Evolutionary conservation across 139 green algal genomes (phyloP).

Genomic region (Micractinium conductrix): DNA sequence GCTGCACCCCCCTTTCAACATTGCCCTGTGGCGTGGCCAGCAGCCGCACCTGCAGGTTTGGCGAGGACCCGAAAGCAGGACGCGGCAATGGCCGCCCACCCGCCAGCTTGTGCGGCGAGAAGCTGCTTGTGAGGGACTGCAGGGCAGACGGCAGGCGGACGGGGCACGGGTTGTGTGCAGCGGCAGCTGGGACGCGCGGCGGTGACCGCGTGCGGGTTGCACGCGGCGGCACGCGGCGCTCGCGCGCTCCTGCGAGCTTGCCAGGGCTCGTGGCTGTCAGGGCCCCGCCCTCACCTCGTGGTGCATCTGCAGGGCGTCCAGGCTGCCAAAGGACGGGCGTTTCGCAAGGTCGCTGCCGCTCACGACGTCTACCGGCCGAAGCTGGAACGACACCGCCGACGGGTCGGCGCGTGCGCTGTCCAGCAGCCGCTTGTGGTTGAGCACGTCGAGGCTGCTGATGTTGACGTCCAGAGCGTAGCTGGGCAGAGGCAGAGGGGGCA

Average conservation of each 20-base stretch:
- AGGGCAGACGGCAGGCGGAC: not conserved
- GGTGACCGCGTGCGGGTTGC: too few species aligned
- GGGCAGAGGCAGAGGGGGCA: not conserved
- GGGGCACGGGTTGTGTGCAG: not conserved
- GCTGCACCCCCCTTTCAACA: too few species aligned
- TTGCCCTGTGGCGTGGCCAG: not conserved
- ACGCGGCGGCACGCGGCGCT: not conserved
- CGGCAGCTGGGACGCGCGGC: not conserved
- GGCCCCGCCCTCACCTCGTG: constrained; percentile 8
- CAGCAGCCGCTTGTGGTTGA: constrained; percentile 94
- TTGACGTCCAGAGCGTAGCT: constrained; percentile 93
- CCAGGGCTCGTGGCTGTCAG: too few species aligned
- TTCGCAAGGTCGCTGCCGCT: constrained; percentile 31
- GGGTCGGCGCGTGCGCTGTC: constrained; percentile 83
- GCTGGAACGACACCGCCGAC: constrained; percentile 84
- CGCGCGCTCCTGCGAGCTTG: not conserved
- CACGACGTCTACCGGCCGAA: constrained; percentile 84
- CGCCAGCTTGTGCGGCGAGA: constrained; percentile 16
- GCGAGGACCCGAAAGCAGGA: constrained; percentile 92
- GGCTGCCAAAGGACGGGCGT: constrained; percentile 50
- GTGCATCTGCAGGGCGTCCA: constrained; percentile 39
- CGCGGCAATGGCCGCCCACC: constrained; percentile 44
- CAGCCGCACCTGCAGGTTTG: constrained; percentile 83
- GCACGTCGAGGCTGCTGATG: constrained; percentile 86
- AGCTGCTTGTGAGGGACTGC: constrained; percentile 4